Percentiles rank a stretch among this genome's conserved stretches.
Evolutionary conservation across 768 basidiomycete species (phyloP).

Genomic region (Auricularia sp.): DNA sequence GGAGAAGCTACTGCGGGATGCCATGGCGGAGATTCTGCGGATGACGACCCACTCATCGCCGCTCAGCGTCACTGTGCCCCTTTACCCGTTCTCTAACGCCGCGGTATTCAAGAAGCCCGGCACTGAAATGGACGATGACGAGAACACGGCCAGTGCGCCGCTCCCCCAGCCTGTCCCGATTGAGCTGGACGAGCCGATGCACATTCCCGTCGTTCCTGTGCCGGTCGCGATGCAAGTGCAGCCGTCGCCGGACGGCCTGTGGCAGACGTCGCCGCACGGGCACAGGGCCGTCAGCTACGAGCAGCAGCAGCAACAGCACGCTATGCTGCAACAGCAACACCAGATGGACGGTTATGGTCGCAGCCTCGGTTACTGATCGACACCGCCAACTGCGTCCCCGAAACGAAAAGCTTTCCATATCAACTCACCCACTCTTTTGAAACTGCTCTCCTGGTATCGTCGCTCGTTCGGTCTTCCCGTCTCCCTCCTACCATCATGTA

Average conservation of each 20-base stretch:
- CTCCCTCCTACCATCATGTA: too few species aligned
- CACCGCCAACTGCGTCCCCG: too few species aligned
- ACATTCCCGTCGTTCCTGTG: neutral
- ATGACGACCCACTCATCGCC: conserved; percentile 75
- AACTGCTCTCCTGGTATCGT: too few species aligned
- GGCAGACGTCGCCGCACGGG: neutral
- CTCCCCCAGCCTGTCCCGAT: neutral
- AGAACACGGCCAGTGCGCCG: neutral
- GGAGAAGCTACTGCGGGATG: conserved; percentile 67
- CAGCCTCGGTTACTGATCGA: neutral
- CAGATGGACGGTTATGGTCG: neutral
- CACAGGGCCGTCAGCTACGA: neutral
- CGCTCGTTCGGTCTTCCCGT: too few species aligned
- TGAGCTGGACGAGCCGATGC: neutral
- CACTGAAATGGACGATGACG: neutral
- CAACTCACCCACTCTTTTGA: too few species aligned
- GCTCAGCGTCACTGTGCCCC: conserved; percentile 65
- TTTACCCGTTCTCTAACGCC: neutral
- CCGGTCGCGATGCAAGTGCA: neutral
- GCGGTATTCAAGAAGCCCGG: neutral
- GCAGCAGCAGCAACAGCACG: neutral
- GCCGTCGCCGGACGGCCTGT: neutral
- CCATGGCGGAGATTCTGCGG: conserved; percentile 77
- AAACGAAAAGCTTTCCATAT: too few species aligned
- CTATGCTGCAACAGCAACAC: neutral